Base-by-base conservation (phyloP, 345 rosid genomes). In the Aethionema arabicum region DNA sequence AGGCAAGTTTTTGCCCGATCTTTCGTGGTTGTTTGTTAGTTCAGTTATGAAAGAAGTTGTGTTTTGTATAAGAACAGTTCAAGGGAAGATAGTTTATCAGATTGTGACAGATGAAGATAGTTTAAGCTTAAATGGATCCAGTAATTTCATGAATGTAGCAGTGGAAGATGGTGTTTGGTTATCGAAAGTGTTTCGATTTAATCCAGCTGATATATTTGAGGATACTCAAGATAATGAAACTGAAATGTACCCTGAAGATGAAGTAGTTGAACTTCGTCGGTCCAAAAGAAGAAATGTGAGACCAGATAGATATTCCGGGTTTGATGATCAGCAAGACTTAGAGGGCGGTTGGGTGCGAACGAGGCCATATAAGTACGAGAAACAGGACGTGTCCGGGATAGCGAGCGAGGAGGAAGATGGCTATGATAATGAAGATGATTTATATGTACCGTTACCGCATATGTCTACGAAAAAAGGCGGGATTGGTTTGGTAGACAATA, bases 1-100 rank as follows among this genome's bases (percentile, higher is more conserved):
- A 31, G 96, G 95, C 45, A 87, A 73, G 67, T 90, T 93, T 74
- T 76, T 58, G 33, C 65, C 85, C 5, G 97, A 93, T 61, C 63
- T 90, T 27, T 63, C 95, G 0, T 93, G 90, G 90, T 52, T 90
- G 44, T 65, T 81, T 66, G 95, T 78, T 45, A 62, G 87, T 27
- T 87, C 96, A 9, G 68, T 76, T 48, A 32, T 75, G 76, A 85
- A 83, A 74, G 67, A 45, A 40, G 49, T 77, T 60, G 63, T 76
- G 59, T 87, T 85, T 52, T 73, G 78, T 53, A 74, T 93, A 30
- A 80, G 76, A 52, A 77, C 92, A 8, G 66, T 81, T 60, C 75
- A 80, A 45, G 74, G 69, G 37, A 93, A 84, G 77, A 61, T 90
- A 15, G 77, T 90, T 21, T 93, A 93, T 72, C 80, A 84, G 72